Base-by-base conservation (phyloP, 257 asterid species). In the Solanum sejunctum region DNA sequence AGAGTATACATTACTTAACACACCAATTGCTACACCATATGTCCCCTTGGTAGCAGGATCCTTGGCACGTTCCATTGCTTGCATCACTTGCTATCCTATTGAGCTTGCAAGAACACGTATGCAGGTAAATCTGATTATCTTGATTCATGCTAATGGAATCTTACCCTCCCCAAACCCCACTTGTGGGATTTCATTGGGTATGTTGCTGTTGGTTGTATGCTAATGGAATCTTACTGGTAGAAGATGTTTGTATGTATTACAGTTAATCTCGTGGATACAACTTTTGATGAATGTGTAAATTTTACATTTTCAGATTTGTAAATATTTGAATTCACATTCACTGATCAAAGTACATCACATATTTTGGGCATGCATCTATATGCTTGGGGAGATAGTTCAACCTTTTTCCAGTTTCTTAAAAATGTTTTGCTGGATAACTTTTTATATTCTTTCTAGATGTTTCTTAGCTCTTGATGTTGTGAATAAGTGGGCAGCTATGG, bases 101-200 rank as follows among this genome's bases (percentile, higher is more conserved):
- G 99, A 96, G 81, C 97, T 96, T 86, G 98, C 98, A 61, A 92
- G 95, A 91, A 96, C 99, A 12, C 97, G 98, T 56, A 93, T 96
- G 98, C 99, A 93, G 98, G 99, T 96, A 89, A 41, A 56, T 26
- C 17, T 78, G 64, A 52, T 10, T 28, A 52, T 78, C 49, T 36
- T 36, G 41, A 36, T 36, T 3, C 41, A 36, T 36, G 47, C 63
- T 77, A 51, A 51, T 15, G 26, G 63, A 77, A 26, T 26, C 82
- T 8, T 49, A n/a, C 39, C 3, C 36, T 32, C 36, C 3, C 36
- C 36, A 32, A 32, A 32, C 3, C 36, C 36, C 36, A 32, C 36
- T 32, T 32, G 36, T 32, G 36, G 36, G 36, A 32, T 32, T 32
- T 32, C 36, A 32, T 3, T 32, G 36, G 36, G 36, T 32, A 32